These are phyloP conservation scores for Trichoderma sp. DNA, from an alignment of 2,329 filamentous ascomycete genomes.

Conservation along the genomic window DNA sequence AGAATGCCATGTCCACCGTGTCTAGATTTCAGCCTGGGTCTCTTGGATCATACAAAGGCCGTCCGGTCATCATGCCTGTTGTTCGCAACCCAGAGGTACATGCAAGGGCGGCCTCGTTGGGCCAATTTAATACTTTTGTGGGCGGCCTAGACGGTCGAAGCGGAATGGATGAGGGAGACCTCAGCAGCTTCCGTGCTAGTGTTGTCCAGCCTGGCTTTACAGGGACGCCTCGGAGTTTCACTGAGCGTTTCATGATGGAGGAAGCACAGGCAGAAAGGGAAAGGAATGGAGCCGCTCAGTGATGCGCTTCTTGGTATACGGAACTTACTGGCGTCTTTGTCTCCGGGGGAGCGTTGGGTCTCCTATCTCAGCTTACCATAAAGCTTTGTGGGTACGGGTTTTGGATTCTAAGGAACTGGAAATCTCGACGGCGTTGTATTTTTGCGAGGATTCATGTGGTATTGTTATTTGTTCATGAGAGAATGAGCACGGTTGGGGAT, in stretches of 20 bases:
- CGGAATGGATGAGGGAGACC: conserved; percentile 46
- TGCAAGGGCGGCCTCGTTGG: conserved; percentile 47
- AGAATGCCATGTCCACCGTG: conserved; percentile 33
- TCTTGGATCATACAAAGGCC: conserved; percentile 55
- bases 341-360: conserved; percentile 23
- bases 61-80: conserved; percentile 51
- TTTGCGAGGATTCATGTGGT: conserved; percentile 8
- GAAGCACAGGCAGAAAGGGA: conserved; percentile 38
- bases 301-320: conserved; percentile 13
- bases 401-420: conserved; percentile 26
- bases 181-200: conserved; percentile 44
- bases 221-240: conserved; percentile 48
- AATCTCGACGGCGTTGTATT: conserved; percentile 33
- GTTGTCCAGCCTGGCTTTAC: conserved; percentile 40
- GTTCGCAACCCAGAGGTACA: conserved; percentile 50
- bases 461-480: background rate
- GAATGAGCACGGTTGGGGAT: background rate
- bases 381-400: conserved; percentile 24
- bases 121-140: conserved; percentile 51
- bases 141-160: conserved; percentile 53
- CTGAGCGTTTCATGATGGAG: conserved; percentile 49
- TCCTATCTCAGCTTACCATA: conserved; percentile 23
- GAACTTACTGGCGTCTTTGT: conserved; percentile 27
- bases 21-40: conserved; percentile 41
- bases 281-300: conserved; percentile 24